These are phyloP conservation scores for Pichia sp. DNA, from an alignment of 1,139 yeast genomes.

Conservation along the genomic window DNA sequence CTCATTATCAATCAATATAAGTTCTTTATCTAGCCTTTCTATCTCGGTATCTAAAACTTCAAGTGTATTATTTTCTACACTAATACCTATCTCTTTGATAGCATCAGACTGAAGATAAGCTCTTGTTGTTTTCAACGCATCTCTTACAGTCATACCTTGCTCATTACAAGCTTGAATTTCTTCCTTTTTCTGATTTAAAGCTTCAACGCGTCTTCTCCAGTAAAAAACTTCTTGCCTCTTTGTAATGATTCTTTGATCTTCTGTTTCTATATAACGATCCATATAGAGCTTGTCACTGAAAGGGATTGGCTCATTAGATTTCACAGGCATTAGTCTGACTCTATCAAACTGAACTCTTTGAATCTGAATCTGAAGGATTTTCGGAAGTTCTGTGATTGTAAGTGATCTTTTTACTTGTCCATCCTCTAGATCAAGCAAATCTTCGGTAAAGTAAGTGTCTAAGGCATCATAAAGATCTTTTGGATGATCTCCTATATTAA, in stretches of 20 bases:
- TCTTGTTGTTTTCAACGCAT: conserved; percentile 47
- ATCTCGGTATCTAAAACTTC: conserved; percentile 33
- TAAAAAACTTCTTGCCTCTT: conserved; percentile 53
- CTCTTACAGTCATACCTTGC: conserved; percentile 40
- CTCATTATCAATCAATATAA: conserved; percentile 32
- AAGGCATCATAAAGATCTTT: conserved; percentile 84
- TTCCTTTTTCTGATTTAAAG: conserved; percentile 38
- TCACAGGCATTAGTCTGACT: conserved; percentile 64
- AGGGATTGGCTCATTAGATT: conserved; percentile 74
- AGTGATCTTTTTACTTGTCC: conserved; percentile 70
- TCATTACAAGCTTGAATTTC: conserved; percentile 38
- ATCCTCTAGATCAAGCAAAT: conserved; percentile 58
- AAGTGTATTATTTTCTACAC: conserved; percentile 27
- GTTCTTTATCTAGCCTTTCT: conserved; percentile 33
- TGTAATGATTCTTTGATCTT: conserved; percentile 45
- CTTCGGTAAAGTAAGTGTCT: conserved; percentile 78
- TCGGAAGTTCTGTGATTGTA: conserved; percentile 66
- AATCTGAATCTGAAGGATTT: conserved; percentile 80
- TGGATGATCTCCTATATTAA: conserved; percentile 84
- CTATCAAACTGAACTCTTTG: conserved; percentile 90
- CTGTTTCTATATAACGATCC: conserved; percentile 80
- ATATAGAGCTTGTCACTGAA: conserved; percentile 71
- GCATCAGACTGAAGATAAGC: conserved; percentile 43
- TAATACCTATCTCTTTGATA: conserved; percentile 27
- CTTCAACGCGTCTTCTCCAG: conserved; percentile 53